Evolutionary conservation across 345 rosid genomes (phyloP).

Genomic region (Eucalyptus brandiana): DNA sequence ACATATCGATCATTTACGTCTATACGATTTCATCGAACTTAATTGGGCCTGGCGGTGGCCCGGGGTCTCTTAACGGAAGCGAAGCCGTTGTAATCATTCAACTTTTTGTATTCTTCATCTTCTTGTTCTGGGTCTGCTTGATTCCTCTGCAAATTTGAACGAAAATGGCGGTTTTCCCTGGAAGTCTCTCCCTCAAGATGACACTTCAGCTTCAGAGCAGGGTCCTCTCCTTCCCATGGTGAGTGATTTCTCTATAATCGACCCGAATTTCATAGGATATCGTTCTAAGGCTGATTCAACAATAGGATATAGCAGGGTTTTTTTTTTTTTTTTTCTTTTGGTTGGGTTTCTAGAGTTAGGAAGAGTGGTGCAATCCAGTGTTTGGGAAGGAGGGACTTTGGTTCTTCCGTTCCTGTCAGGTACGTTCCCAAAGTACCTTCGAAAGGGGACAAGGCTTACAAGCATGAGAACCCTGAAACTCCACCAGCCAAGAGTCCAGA

Average conservation of each 20-base stretch:
- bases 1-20: no score
- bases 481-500: slow-evolving; percentile 8
- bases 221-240: slow-evolving; percentile 22
- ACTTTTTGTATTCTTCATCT: not conserved
- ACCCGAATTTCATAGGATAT: not conserved
- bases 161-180: slow-evolving; percentile 25
- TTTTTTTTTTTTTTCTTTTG: not conserved
- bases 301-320: not conserved
- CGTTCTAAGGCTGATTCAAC: not conserved
- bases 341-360: slow-evolving; percentile 15
- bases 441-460: not conserved
- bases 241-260: not conserved
- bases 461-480: not conserved
- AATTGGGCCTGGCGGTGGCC: not conserved
- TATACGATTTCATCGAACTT: no score
- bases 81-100: not conserved
- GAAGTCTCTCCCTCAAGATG: slow-evolving; percentile 19
- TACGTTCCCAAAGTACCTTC: slow-evolving; percentile 43
- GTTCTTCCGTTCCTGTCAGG: slow-evolving; percentile 33
- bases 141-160: not conserved
- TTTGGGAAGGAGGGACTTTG: slow-evolving; percentile 30
- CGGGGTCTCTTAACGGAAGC: not conserved
- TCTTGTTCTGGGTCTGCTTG: not conserved
- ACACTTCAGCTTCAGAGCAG: slow-evolving; percentile 18
- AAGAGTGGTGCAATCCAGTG: slow-evolving; percentile 13